These are phyloP conservation scores for Fonsecaea monophora DNA, from an alignment of 2,329 filamentous ascomycete genomes.

Conservation along the genomic window DNA sequence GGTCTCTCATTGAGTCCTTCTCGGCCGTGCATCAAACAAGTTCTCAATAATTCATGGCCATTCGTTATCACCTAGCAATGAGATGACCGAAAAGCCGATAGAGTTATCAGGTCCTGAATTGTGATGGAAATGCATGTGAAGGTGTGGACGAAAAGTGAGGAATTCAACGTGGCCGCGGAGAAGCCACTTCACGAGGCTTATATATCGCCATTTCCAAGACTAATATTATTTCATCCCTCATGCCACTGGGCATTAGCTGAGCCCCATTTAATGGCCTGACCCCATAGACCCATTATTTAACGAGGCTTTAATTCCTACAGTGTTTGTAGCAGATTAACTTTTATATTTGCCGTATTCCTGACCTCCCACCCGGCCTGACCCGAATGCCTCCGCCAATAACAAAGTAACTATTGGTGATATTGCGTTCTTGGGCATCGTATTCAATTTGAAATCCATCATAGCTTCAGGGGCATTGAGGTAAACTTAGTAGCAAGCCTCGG, in stretches of 20 bases:
- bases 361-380: not conserved
- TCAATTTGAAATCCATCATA: not conserved
- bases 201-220: conserved; percentile 4
- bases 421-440: not conserved
- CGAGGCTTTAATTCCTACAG: not conserved
- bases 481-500: not conserved
- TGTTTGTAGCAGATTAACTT: not conserved
- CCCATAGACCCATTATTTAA: not conserved
- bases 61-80: not conserved
- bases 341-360: not conserved
- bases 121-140: not conserved
- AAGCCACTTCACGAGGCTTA: not conserved
- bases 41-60: not conserved
- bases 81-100: not conserved
- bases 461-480: not conserved
- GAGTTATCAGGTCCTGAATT: not conserved
- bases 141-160: not conserved
- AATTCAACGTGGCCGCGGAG: not conserved
- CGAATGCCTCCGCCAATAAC: not conserved
- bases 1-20: not conserved
- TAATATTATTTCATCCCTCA: not conserved
- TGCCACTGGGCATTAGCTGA: not conserved
- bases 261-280: not conserved
- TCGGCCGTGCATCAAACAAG: not conserved
- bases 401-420: not conserved